Evolutionary conservation across 306 rosid species (phyloP), one percentile per base, ranked within the genome.

Genomic region (Fragaria ananassa): DNA sequence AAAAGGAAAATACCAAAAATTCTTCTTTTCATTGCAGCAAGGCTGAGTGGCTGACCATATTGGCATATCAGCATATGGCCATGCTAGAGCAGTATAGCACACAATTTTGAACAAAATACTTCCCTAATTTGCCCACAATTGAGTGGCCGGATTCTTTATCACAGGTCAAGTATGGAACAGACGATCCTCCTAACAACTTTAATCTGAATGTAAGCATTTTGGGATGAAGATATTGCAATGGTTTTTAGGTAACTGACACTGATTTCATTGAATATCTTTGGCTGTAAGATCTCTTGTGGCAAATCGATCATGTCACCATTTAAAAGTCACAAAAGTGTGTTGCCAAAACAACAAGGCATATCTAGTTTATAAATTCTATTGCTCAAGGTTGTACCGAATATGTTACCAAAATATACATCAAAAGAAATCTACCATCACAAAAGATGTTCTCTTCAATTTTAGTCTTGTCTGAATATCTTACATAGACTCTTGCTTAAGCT

Each of bases 391-490:
- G 15, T 62, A 31, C 1, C 42, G 17, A 14, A 64, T 64, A 19
- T 8, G 25, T 6, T 64, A 64, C 67, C 67, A 29, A 27, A 61
- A 27, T 14, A 61, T 21, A 42, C 35, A 68, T 42, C 29, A 13
- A 2, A 11, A 2, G 51, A n/a, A 25, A 27, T 34, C 34, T 8
- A 29, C 17, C 6, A 0, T 17, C 19, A 4, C 14, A 49, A 18
- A 70, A 31, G 46, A 29, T 49, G 57, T 69, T 23, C 23, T 69
- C 9, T 5, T 50, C 21, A 41, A 25, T 45, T 45, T 46, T 68
- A 45, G 10, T 69, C 57, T 57, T 47, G 19, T 71, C 75, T 10
- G n/a, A 34, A 6, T 51, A 29, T 61, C 72, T 62, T 51, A 78
- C 39, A 25, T 61, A 17, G 47, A 0, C 31, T 71, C 58, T 19